Evolutionary conservation across 2,329 filamentous ascomycete genomes (phyloP).

Genomic region (Biscogniauxia mediterranea): DNA sequence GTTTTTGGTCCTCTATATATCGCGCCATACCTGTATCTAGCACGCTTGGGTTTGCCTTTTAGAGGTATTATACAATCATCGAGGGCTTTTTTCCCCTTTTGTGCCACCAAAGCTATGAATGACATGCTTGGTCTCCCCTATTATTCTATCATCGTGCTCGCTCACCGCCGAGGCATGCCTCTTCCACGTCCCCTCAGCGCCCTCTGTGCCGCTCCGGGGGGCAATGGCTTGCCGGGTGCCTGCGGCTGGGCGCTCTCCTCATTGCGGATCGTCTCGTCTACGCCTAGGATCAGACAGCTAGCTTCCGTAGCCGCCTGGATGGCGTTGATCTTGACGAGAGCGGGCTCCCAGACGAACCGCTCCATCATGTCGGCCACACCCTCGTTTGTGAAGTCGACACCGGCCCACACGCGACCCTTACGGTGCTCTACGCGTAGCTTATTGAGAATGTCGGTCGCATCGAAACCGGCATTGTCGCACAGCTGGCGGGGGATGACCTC

Average conservation of each 20-base stretch:
- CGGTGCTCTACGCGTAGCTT: conserved; percentile 93
- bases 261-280: conserved; percentile 98
- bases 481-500: conserved; percentile 96
- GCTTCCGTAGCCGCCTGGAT: conserved; percentile 95
- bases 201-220: conserved; percentile 82
- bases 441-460: conserved; percentile 97
- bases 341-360: conserved; percentile 96
- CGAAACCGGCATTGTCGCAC: conserved; percentile 98
- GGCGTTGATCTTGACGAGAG: conserved; percentile 94
- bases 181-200: conserved; percentile 80
- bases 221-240: conserved; percentile 71
- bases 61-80: conserved; percentile 19
- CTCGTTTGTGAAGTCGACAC: conserved; percentile 92
- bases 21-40: conserved; percentile 18
- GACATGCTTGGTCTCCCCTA: neutral
- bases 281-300: conserved; percentile 88
- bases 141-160: neutral
- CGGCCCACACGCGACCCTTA: conserved; percentile 89
- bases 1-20: conserved; percentile 14
- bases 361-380: conserved; percentile 93
- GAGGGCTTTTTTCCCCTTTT: neutral
- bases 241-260: conserved; percentile 87
- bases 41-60: conserved; percentile 11
- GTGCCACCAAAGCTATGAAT: neutral
- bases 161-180: conserved; percentile 80